Conservation (phyloP, 306 rosid genomes). For the Trifolium fragiferum region DNA sequence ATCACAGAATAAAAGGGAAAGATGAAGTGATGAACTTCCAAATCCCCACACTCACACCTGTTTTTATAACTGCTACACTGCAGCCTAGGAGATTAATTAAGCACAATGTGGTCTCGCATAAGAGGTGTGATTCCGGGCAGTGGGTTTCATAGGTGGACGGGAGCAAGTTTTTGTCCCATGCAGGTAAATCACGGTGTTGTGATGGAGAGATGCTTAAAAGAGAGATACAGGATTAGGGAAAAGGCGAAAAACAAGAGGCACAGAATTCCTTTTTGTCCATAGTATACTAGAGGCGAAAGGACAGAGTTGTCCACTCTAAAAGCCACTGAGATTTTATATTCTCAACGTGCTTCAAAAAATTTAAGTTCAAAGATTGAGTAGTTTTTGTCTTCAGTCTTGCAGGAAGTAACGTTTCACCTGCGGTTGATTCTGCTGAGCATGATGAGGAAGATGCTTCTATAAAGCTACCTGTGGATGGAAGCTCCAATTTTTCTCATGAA, state of each 20-base stretch:
- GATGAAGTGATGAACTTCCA: constrained; percentile 3
- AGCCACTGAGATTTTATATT: constrained; percentile 1
- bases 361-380: constrained; percentile 35
- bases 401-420: constrained; percentile 52
- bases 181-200: neutral
- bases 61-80: neutral
- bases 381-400: constrained; percentile 54
- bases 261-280: neutral
- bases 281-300: neutral
- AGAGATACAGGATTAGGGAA: neutral
- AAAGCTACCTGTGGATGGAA: constrained; percentile 42
- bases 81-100: neutral
- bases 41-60: neutral
- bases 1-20: neutral
- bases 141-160: neutral
- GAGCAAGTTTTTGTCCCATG: constrained; percentile 15
- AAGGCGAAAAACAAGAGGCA: constrained; percentile 1
- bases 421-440: constrained; percentile 49
- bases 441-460: constrained; percentile 52
- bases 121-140: neutral
- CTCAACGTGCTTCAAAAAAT: constrained; percentile 14
- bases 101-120: neutral
- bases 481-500: constrained; percentile 41
- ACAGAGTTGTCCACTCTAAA: neutral
- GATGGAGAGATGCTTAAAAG: neutral